Evolutionary conservation across 257 asterid genomes (phyloP).

Genomic region (Solanum clarkiae): DNA sequence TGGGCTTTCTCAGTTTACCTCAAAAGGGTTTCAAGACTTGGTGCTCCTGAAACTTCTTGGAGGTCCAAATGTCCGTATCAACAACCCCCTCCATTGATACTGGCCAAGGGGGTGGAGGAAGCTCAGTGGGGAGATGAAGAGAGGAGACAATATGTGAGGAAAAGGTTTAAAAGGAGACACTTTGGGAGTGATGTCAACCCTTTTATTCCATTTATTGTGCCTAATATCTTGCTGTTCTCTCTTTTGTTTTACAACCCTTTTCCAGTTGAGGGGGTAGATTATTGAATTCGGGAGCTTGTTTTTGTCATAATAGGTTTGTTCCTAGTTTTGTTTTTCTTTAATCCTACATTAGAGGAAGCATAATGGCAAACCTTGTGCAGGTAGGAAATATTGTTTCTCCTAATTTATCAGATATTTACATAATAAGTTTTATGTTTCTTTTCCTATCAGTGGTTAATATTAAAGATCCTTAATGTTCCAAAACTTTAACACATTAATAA

Average conservation of each 20-base stretch:
- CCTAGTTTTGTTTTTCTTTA: neutral
- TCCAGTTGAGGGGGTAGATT: neutral
- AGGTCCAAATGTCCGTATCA: conserved; percentile 81
- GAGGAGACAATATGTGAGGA: conserved; percentile 37
- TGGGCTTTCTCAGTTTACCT: conserved; percentile 56
- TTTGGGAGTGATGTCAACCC: conserved; percentile 38
- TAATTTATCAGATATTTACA: neutral
- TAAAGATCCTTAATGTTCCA: neutral
- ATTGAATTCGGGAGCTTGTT: neutral
- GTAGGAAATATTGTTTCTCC: neutral
- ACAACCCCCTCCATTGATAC: conserved; percentile 49
- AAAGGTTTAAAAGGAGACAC: conserved; percentile 36
- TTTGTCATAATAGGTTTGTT: neutral
- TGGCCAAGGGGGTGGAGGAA: conserved; percentile 72
- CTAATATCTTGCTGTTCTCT: conserved; percentile 43
- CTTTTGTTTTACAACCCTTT: conserved; percentile 57
- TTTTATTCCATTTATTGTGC: conserved; percentile 41
- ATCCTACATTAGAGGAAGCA: neutral
- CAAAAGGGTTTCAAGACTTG: conserved; percentile 29
- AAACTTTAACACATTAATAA: neutral
- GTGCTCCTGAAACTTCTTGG: conserved; percentile 65
- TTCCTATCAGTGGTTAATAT: neutral
- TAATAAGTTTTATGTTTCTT: neutral
- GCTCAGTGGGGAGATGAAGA: conserved; percentile 63
- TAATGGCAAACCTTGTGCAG: neutral